Conservation (phyloP, 306 rosid genomes). For the Crataegus laevigata region DNA sequence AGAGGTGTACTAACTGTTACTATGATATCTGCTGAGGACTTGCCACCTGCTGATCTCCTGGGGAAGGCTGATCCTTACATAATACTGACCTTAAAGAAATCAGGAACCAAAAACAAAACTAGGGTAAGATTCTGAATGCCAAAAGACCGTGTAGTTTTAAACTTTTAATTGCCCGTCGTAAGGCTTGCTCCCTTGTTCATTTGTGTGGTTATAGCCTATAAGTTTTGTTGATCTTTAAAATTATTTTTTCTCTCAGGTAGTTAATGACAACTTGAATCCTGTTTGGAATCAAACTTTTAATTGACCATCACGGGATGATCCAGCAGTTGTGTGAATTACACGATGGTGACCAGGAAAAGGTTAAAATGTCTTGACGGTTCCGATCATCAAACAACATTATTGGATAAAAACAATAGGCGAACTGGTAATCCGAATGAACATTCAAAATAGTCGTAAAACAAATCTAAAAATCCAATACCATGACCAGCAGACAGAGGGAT, state of each 20-base stretch:
- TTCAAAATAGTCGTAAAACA: too few relatives aligned
- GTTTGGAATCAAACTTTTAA: constrained; percentile 98
- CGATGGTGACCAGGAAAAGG: too few relatives aligned
- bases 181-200: neutral
- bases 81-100: constrained; percentile 74
- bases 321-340: too few relatives aligned
- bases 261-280: constrained; percentile 83
- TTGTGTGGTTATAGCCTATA: neutral
- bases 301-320: neutral
- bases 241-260: constrained; percentile 52
- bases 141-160: neutral
- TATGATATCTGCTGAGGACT: constrained; percentile 88
- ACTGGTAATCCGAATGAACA: too few relatives aligned
- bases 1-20: constrained; percentile 87
- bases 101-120: constrained; percentile 72
- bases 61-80: constrained; percentile 96
- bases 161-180: neutral
- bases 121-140: constrained; percentile 50
- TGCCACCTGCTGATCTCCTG: constrained; percentile 73
- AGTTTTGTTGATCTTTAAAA: constrained; percentile 9
- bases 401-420: too few relatives aligned
- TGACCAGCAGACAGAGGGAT: neutral
- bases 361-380: too few relatives aligned
- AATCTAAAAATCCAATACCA: neutral
- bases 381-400: too few relatives aligned